Percentiles rank a stretch among this genome's conserved stretches.
Conservation (phyloP, 83 land plant species). For the Picea abies region DNA sequence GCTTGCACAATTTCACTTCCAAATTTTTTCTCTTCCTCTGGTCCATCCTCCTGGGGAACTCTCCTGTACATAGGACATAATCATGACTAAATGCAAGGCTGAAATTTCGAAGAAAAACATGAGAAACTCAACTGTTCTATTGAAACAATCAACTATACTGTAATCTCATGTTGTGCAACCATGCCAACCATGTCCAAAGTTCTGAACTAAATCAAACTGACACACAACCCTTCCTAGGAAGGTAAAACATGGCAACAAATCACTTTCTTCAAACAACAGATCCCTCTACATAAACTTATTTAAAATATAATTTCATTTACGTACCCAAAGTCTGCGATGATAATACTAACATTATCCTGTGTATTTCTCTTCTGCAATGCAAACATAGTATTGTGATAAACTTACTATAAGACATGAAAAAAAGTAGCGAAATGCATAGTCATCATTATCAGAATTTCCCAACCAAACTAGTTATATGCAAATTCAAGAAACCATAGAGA, state of each 20-base stretch:
- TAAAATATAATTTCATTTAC: background rate
- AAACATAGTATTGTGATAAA: background rate
- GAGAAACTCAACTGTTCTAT: background rate
- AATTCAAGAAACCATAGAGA: background rate
- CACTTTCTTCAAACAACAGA: background rate
- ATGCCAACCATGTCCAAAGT: background rate
- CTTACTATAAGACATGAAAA: background rate
- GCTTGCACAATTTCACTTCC: conserved; percentile 55
- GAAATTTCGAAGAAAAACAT: background rate
- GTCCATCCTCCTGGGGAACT: conserved; percentile 55
- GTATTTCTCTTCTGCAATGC: conserved; percentile 65
- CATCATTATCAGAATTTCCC: background rate
- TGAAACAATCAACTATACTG: background rate
- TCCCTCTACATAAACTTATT: background rate
- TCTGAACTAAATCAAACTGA: background rate
- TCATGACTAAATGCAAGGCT: background rate
- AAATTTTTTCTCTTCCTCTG: conserved; percentile 43
- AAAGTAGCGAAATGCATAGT: background rate
- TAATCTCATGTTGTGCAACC: background rate
- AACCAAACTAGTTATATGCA: conserved; percentile 5
- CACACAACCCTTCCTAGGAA: background rate
- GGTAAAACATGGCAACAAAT: background rate
- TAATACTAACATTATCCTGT: conserved; percentile 90
- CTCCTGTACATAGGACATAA: conserved; percentile 26
- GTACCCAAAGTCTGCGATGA: conserved; percentile 95